phyloP scores from a whole-genome alignment of 1,139 yeast species.

The Lodderomyces beijingensis region DNA sequence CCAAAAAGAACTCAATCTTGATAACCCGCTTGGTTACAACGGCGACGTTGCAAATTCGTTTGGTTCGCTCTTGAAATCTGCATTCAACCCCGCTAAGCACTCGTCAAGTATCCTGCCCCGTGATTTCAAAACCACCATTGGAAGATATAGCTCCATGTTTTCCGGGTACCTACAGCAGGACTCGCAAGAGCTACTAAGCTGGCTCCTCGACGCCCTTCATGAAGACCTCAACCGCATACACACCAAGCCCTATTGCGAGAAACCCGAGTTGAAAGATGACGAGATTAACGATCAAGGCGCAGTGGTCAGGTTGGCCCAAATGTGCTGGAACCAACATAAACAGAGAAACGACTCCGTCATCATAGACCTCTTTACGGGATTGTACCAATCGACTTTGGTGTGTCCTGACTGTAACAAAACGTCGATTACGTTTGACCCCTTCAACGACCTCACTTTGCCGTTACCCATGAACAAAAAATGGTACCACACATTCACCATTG shows the following conservation, averaged over 20 bases:
- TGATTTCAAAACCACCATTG: slow-evolving; percentile 75
- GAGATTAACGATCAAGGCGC: slow-evolving; percentile 54
- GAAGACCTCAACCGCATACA: slow-evolving; percentile 85
- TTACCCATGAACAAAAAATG: slow-evolving; percentile 76
- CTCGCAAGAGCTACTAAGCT: slow-evolving; percentile 90
- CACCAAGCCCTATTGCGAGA: slow-evolving; percentile 81
- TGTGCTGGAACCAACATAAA: slow-evolving; percentile 80
- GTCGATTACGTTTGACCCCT: slow-evolving; percentile 92
- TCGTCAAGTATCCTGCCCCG: slow-evolving; percentile 50
- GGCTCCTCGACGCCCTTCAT: slow-evolving; percentile 85
- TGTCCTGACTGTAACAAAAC: slow-evolving; percentile 84
- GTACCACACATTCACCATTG: slow-evolving; percentile 60
- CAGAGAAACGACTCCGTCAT: slow-evolving; percentile 82
- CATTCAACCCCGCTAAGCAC: slow-evolving; percentile 36
- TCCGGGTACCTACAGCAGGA: slow-evolving; percentile 91
- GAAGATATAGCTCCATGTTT: slow-evolving; percentile 76
- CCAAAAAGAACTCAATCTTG: slow-evolving; percentile 61
- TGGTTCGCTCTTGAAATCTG: slow-evolving; percentile 57
- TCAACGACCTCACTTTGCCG: slow-evolving; percentile 85
- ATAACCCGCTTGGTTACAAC: slow-evolving; percentile 74
- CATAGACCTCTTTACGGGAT: slow-evolving; percentile 81
- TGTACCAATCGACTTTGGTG: slow-evolving; percentile 82
- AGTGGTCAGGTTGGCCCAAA: slow-evolving; percentile 58
- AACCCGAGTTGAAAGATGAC: slow-evolving; percentile 72
- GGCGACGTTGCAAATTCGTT: slow-evolving; percentile 80